Evolutionary conservation across 2,329 filamentous ascomycete species (phyloP).

Genomic region (Talaromyces marneffei): DNA sequence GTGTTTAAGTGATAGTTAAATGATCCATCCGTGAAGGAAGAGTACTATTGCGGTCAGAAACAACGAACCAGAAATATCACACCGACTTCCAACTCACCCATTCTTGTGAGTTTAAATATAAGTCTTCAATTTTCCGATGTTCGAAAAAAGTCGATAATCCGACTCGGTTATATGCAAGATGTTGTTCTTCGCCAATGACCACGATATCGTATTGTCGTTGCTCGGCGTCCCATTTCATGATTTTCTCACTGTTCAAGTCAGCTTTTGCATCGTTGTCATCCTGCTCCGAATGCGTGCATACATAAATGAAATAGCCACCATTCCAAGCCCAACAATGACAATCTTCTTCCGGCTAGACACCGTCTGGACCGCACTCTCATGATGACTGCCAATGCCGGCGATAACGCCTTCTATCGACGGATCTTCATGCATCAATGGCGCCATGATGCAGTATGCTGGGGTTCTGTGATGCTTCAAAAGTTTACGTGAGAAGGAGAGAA

Average conservation of each 20-base stretch:
- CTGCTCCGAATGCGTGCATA: slow-evolving; percentile 42
- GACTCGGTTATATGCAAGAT: slow-evolving; percentile 87
- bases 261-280: neutral
- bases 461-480: neutral
- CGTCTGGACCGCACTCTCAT: neutral
- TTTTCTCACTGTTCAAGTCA: slow-evolving; percentile 63
- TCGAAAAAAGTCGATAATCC: slow-evolving; percentile 85
- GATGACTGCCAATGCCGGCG: neutral
- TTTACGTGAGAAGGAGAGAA: neutral
- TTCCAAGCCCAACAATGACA: slow-evolving; percentile 77
- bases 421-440: slow-evolving; percentile 1
- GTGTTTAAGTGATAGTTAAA: slow-evolving; percentile 73
- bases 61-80: neutral
- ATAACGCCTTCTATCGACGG: neutral
- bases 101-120: slow-evolving; percentile 80
- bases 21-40: slow-evolving; percentile 58
- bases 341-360: slow-evolving; percentile 52
- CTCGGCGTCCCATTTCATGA: slow-evolving; percentile 76
- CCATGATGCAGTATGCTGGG: neutral
- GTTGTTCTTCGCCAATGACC: slow-evolving; percentile 80
- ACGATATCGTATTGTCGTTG: slow-evolving; percentile 71
- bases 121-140: slow-evolving; percentile 73
- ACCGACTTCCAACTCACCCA: slow-evolving; percentile 52
- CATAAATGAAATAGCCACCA: slow-evolving; percentile 89
- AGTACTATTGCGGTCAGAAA: slow-evolving; percentile 50